These are phyloP conservation scores for Kwoniella shivajii DNA, from an alignment of 1,284 basidiomycete species.

Conservation along the genomic window DNA sequence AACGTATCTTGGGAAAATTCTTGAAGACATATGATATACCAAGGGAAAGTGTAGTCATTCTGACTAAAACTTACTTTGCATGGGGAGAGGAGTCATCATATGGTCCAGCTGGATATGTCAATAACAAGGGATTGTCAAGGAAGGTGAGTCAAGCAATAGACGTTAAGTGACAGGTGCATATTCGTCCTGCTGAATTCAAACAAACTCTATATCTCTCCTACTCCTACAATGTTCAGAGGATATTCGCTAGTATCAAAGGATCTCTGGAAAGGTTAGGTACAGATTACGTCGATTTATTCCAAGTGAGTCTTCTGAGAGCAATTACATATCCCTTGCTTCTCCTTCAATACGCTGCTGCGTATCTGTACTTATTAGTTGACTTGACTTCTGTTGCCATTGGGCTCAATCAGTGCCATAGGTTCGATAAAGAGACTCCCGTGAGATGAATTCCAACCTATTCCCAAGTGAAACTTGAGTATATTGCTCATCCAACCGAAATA, in stretches of 20 bases:
- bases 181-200: neutral
- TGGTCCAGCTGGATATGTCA: slow-evolving; percentile 41
- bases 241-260: slow-evolving; percentile 69
- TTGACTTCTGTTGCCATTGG: no score
- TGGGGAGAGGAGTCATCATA: slow-evolving; percentile 8
- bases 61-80: slow-evolving; percentile 65
- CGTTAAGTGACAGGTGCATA: neutral
- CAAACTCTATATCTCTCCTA: no score
- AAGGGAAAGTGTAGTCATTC: slow-evolving; percentile 72
- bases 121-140: slow-evolving; percentile 57
- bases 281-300: slow-evolving; percentile 68
- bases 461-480: slow-evolving; percentile 1
- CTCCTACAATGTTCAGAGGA: slow-evolving; percentile 53
- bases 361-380: no score
- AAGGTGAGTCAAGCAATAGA: slow-evolving; percentile 54
- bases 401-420: slow-evolving; percentile 10
- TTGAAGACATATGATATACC: slow-evolving; percentile 64
- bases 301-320: slow-evolving; percentile 43
- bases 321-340: no score
- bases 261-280: slow-evolving; percentile 67
- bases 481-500: neutral
- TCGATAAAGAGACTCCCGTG: slow-evolving; percentile 60
- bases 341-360: neutral
- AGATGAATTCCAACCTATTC: slow-evolving; percentile 2
- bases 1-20: slow-evolving; percentile 75